Conservation (phyloP, 306 rosid genomes). For the Citrullus mucosospermus region DNA sequence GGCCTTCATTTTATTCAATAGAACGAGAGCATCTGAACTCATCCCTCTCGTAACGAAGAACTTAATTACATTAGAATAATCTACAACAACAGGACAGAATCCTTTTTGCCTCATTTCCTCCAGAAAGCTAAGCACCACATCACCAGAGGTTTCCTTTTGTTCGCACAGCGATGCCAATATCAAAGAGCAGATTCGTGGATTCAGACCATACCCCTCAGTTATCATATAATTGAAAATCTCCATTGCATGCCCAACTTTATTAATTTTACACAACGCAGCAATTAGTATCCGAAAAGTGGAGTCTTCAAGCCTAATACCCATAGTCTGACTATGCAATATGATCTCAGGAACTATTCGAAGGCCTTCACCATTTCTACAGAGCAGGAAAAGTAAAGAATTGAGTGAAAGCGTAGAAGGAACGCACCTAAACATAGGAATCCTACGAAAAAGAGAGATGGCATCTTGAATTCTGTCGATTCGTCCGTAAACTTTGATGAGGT, state of each 20-base stretch:
- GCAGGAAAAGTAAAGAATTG: conserved; percentile 47
- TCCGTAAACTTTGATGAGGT: conserved; percentile 35
- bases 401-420: conserved; percentile 48
- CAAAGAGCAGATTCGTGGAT: conserved; percentile 44
- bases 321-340: conserved; percentile 37
- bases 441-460: conserved; percentile 41
- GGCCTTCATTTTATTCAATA: conserved; percentile 42
- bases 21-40: conserved; percentile 36
- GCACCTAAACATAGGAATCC: conserved; percentile 66
- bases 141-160: conserved; percentile 18
- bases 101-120: conserved; percentile 38
- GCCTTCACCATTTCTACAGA: conserved; percentile 34
- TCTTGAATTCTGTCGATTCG: conserved; percentile 24
- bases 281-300: conserved; percentile 51
- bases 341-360: conserved; percentile 49
- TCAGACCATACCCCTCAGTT: conserved; percentile 46
- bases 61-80: conserved; percentile 46
- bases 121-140: conserved; percentile 40
- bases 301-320: conserved; percentile 57
- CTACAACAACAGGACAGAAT: conserved; percentile 45
- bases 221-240: conserved; percentile 45
- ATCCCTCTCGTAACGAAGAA: conserved; percentile 39
- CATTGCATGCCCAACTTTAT: conserved; percentile 45
- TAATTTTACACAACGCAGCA: conserved; percentile 39
- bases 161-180: conserved; percentile 41